Evolutionary conservation across 2,329 filamentous ascomycete species (phyloP).

Genomic region (Fusarium sp.): DNA sequence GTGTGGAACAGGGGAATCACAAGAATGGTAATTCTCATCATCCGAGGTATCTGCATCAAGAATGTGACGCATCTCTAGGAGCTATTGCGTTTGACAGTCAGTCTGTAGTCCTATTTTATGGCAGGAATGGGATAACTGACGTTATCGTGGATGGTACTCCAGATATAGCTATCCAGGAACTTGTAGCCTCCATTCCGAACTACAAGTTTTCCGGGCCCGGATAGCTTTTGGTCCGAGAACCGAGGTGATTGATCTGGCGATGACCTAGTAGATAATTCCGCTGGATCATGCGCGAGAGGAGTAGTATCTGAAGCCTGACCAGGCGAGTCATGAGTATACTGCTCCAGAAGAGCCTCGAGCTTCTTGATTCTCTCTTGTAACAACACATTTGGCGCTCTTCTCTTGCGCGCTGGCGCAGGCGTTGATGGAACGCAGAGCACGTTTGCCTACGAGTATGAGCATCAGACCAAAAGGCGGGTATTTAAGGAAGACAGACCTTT

Average conservation of each 20-base stretch:
- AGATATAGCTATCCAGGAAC: constrained; percentile 16
- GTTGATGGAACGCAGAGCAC: constrained; percentile 13
- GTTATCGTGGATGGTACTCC: constrained; percentile 16
- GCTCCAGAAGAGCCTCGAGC: constrained; percentile 16
- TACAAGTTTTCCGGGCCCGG: constrained; percentile 15
- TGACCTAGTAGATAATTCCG: not conserved
- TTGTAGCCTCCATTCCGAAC: constrained; percentile 23
- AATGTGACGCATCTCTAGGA: constrained; percentile 25
- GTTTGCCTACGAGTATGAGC: not conserved
- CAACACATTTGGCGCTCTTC: constrained; percentile 20
- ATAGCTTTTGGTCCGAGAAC: accelerated
- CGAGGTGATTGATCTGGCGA: constrained; percentile 3
- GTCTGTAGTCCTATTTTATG: no score
- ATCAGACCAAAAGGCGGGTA: accelerated
- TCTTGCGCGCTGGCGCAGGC: constrained; percentile 21
- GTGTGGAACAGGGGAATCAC: not conserved
- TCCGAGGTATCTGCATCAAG: constrained; percentile 25
- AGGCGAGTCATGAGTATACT: constrained; percentile 11
- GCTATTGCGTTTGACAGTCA: not conserved
- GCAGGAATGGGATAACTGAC: no score
- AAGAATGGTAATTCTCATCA: constrained; percentile 1
- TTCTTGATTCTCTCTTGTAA: constrained; percentile 22
- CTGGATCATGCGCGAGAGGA: not conserved
- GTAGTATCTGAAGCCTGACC: not conserved
- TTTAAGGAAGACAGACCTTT: not conserved